phyloP scores from a whole-genome alignment of 108 stramenopile genomes.

The Skeletonema potamos region DNA sequence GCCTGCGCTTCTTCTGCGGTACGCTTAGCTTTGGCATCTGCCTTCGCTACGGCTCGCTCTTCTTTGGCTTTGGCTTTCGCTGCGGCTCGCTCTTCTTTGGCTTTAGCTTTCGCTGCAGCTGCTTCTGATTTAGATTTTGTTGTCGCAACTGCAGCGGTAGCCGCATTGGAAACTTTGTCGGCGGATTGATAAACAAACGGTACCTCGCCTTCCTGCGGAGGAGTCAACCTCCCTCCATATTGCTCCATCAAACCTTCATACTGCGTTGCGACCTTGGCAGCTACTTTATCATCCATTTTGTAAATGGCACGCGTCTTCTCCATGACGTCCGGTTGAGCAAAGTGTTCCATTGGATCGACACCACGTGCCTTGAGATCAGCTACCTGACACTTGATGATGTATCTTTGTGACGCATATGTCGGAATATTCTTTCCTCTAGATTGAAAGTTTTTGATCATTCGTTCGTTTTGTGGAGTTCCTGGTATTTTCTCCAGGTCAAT shows the following conservation, averaged over 20 bases:
- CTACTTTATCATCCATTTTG: conserved; percentile 42
- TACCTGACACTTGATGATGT: conserved; percentile 71
- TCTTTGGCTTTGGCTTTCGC: conserved; percentile 42
- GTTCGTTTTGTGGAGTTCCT: conserved; percentile 62
- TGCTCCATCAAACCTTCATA: conserved; percentile 42
- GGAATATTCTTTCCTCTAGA: conserved; percentile 32
- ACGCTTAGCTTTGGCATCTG: conserved; percentile 17
- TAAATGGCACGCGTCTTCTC: conserved; percentile 45
- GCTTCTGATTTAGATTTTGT: not conserved
- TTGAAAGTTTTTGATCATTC: conserved; percentile 51
- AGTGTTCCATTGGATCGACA: conserved; percentile 69
- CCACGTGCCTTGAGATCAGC: conserved; percentile 70
- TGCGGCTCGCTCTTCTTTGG: conserved; percentile 19
- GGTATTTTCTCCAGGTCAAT: conserved; percentile 65
- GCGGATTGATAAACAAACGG: conserved; percentile 22
- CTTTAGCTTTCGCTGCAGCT: conserved; percentile 49
- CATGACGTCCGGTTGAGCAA: conserved; percentile 36
- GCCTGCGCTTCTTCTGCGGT: conserved; percentile 23
- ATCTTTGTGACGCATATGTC: conserved; percentile 39
- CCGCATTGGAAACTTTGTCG: not conserved
- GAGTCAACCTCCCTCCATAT: conserved; percentile 32
- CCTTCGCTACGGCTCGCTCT: conserved; percentile 13
- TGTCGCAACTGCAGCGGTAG: not conserved
- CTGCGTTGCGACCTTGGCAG: conserved; percentile 36
- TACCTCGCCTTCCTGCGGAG: conserved; percentile 33